phyloP scores from a whole-genome alignment of 2,329 filamentous ascomycete species.

The Fusarium papillatum region DNA sequence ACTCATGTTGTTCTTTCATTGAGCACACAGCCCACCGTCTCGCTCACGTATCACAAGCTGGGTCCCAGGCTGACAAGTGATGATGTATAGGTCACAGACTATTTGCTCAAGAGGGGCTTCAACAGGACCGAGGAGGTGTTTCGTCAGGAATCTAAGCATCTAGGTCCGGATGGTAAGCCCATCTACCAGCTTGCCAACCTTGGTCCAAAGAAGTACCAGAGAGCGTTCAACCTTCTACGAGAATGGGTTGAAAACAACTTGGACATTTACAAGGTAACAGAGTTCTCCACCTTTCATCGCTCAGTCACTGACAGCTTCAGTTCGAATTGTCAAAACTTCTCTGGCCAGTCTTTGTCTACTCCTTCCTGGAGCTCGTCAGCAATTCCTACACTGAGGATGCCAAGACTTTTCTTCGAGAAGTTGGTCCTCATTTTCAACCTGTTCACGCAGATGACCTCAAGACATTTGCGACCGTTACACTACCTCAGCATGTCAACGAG shows the following conservation, averaged over 20 bases:
- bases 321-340: slow-evolving; percentile 89
- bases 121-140: slow-evolving; percentile 93
- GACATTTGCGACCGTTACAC: slow-evolving; percentile 78
- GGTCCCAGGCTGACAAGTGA: slow-evolving; percentile 18
- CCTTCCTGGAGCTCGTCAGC: slow-evolving; percentile 83
- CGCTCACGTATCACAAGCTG: background rate
- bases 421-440: slow-evolving; percentile 78
- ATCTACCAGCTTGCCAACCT: slow-evolving; percentile 77
- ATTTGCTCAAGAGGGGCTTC: slow-evolving; percentile 95
- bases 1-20: background rate
- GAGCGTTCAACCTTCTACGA: slow-evolving; percentile 79
- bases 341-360: slow-evolving; percentile 97
- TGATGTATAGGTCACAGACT: slow-evolving; percentile 80
- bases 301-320: slow-evolving; percentile 55
- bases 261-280: slow-evolving; percentile 88
- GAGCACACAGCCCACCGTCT: background rate
- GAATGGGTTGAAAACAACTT: slow-evolving; percentile 93
- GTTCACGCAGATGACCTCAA: slow-evolving; percentile 87
- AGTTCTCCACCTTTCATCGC: slow-evolving; percentile 1
- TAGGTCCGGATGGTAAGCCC: slow-evolving; percentile 85
- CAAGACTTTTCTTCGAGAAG: slow-evolving; percentile 78
- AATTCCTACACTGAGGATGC: slow-evolving; percentile 81
- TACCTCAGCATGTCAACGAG: slow-evolving; percentile 83
- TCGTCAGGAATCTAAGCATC: slow-evolving; percentile 87
- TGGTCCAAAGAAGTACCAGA: slow-evolving; percentile 83